A percentile compares a stretch with the other conserved stretches of the same genome.
phyloP scores from a whole-genome alignment of 257 asterid species.

The Salvia miltiorrhiza region DNA sequence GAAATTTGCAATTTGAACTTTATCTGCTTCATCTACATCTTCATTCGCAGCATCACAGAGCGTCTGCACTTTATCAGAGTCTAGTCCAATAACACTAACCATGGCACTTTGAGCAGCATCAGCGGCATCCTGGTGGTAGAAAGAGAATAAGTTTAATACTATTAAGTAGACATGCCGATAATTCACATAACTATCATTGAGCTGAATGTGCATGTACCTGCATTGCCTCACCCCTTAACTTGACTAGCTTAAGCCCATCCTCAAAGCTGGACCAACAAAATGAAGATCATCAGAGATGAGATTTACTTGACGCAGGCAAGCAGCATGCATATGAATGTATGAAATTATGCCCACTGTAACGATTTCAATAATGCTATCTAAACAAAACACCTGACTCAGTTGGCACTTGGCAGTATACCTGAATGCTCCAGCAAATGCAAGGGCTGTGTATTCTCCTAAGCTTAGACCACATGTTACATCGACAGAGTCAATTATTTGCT shows the following conservation, averaged over 20 bases:
- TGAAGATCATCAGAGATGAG: slow-evolving; percentile 15
- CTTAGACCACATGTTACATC: slow-evolving; percentile 96
- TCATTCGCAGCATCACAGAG: slow-evolving; percentile 97
- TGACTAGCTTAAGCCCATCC: slow-evolving; percentile 96
- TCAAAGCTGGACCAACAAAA: slow-evolving; percentile 57
- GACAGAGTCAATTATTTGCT: slow-evolving; percentile 79
- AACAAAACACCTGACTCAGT: background rate
- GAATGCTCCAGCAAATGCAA: slow-evolving; percentile 96
- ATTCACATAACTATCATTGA: background rate
- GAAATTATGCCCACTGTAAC: background rate
- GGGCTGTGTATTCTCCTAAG: slow-evolving; percentile 97
- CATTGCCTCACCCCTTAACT: slow-evolving; percentile 95
- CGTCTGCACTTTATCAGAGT: slow-evolving; percentile 84
- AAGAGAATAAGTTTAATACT: background rate
- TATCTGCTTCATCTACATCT: slow-evolving; percentile 84
- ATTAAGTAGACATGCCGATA: slow-evolving; percentile 2
- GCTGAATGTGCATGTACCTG: slow-evolving; percentile 47
- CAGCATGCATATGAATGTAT: background rate
- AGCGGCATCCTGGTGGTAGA: slow-evolving; percentile 72
- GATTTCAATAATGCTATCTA: slow-evolving; percentile 6
- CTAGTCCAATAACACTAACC: slow-evolving; percentile 96
- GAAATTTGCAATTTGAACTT: slow-evolving; percentile 96
- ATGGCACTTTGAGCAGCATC: slow-evolving; percentile 94
- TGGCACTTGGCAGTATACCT: slow-evolving; percentile 45
- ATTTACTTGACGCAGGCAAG: slow-evolving; percentile 1